Evolutionary conservation across 768 basidiomycete genomes (phyloP).

Genomic region (Neoboletus magnificus): DNA sequence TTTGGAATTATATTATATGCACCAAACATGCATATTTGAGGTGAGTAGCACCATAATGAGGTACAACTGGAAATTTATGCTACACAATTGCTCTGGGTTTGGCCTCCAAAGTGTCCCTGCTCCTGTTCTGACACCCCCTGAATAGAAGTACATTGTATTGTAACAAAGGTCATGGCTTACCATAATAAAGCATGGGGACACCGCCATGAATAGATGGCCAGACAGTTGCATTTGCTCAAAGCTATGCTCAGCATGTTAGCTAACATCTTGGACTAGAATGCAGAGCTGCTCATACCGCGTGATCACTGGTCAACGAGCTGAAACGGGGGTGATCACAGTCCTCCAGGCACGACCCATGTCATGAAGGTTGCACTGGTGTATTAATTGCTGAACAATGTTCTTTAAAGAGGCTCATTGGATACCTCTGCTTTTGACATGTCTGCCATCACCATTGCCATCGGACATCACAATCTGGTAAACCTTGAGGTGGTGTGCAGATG

Average conservation of each 20-base stretch:
- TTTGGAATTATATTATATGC: constrained; percentile 49
- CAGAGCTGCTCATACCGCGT: constrained; percentile 31
- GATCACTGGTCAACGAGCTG: constrained; percentile 40
- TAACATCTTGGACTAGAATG: too few species aligned
- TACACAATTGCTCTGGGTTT: constrained; percentile 49
- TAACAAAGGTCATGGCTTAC: constrained; percentile 14
- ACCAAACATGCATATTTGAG: constrained; percentile 52
- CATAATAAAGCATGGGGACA: constrained; percentile 51
- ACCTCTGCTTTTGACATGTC: too few species aligned
- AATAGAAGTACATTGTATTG: neutral
- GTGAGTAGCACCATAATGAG: neutral
- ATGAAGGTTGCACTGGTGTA: too few species aligned
- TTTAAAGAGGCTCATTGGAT: too few species aligned
- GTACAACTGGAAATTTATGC: constrained; percentile 33
- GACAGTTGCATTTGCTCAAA: constrained; percentile 45
- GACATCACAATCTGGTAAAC: too few species aligned
- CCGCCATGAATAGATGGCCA: constrained; percentile 52
- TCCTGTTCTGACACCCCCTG: constrained; percentile 39
- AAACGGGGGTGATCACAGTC: constrained; percentile 53
- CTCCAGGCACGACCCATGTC: too few species aligned
- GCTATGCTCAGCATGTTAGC: constrained; percentile 23
- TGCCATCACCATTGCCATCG: too few species aligned
- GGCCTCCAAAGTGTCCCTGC: constrained; percentile 45
- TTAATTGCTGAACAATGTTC: too few species aligned
- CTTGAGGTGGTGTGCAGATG: too few species aligned